phyloP scores from a whole-genome alignment of 2,329 filamentous ascomycete species.

The Myriosclerotinia scirpicola region DNA sequence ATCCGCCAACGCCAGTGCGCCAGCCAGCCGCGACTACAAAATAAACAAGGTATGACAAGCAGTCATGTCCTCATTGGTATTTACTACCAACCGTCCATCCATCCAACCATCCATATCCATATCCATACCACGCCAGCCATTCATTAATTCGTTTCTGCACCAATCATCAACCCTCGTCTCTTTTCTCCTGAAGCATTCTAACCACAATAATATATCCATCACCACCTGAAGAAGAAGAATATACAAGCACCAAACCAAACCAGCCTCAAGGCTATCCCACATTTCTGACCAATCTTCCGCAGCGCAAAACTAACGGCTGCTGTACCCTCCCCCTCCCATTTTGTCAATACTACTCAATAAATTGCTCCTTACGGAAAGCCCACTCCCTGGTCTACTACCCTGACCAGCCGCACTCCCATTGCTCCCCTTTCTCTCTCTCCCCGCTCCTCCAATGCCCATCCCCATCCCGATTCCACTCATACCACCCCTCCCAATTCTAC shows the following conservation, averaged over 20 bases:
- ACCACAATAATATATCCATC: conserved; percentile 7
- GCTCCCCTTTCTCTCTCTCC: conserved; percentile 30
- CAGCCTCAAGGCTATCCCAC: background rate
- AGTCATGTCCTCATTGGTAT: conserved; percentile 6
- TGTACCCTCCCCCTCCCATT: conserved; percentile 61
- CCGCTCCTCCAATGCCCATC: conserved; percentile 19
- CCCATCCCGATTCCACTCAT: conserved; percentile 32
- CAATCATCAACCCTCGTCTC: background rate
- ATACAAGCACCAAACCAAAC: conserved; percentile 22
- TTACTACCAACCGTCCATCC: conserved; percentile 14
- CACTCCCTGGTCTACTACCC: conserved; percentile 37
- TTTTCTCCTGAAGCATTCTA: background rate
- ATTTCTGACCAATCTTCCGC: background rate
- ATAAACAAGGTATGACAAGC: conserved; percentile 12
- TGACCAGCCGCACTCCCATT: conserved; percentile 44
- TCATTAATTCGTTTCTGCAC: conserved; percentile 20
- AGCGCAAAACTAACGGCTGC: background rate
- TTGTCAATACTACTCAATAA: conserved; percentile 85
- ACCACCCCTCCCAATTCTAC: conserved; percentile 46
- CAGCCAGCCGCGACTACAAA: conserved; percentile 7
- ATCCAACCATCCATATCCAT: conserved; percentile 11
- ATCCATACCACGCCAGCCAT: conserved; percentile 11
- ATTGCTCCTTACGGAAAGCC: conserved; percentile 57
- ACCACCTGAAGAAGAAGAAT: conserved; percentile 22
- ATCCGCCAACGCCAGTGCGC: background rate